These are phyloP conservation scores for Fusarium marasasianum DNA, from an alignment of 2,329 filamentous ascomycete species.

Conservation along the genomic window DNA sequence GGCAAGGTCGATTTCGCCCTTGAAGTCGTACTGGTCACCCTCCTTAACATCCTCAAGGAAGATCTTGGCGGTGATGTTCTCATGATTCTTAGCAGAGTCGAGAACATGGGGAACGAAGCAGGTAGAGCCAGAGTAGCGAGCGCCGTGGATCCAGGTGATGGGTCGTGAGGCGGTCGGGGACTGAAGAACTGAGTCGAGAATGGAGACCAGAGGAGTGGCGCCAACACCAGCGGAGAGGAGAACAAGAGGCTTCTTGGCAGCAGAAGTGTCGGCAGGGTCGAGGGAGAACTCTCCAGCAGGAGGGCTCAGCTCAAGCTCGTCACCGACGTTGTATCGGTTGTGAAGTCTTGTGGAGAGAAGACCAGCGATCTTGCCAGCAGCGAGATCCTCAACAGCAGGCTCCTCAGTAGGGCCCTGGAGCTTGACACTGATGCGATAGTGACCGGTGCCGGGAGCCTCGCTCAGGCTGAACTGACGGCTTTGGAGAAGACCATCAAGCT, in stretches of 20 bases:
- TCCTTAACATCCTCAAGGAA: constrained; percentile 64
- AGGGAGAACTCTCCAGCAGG: constrained; percentile 71
- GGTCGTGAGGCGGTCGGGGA: constrained; percentile 50
- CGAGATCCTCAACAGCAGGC: constrained; percentile 46
- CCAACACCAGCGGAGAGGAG: constrained; percentile 76
- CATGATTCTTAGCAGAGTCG: constrained; percentile 50
- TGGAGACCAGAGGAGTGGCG: constrained; percentile 71
- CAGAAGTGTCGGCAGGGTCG: constrained; percentile 54
- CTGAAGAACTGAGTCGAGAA: constrained; percentile 64
- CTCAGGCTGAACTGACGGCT: constrained; percentile 80
- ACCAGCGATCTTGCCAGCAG: constrained; percentile 52
- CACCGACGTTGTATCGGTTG: constrained; percentile 57
- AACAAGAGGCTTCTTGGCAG: constrained; percentile 64
- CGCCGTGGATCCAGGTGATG: constrained; percentile 71
- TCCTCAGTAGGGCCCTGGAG: constrained; percentile 58
- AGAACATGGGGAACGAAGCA: constrained; percentile 67
- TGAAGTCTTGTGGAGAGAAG: constrained; percentile 65
- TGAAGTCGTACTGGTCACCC: constrained; percentile 68
- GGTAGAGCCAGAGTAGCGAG: constrained; percentile 58
- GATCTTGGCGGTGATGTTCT: constrained; percentile 54
- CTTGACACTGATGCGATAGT: constrained; percentile 82
- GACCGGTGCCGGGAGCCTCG: constrained; percentile 63
- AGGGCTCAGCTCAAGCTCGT: constrained; percentile 64
- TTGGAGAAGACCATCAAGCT: constrained; percentile 69
- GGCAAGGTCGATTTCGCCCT: constrained; percentile 67